Conservation (phyloP, 371 early-diverging fungal species). For the Dichotomocladium elegans region DNA sequence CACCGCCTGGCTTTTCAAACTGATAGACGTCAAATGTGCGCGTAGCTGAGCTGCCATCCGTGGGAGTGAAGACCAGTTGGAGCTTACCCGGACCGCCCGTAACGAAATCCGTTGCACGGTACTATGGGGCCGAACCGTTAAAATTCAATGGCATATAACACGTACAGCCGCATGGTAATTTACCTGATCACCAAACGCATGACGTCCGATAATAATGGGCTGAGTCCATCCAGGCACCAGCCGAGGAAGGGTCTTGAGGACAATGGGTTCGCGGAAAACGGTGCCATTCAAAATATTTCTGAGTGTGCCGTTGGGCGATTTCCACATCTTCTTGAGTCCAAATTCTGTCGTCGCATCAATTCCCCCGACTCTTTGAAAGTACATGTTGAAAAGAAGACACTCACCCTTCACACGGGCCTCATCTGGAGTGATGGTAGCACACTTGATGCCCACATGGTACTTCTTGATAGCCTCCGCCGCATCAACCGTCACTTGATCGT, state of each 20-base stretch:
- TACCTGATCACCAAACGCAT: constrained; percentile 96
- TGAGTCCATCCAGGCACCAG: constrained; percentile 93
- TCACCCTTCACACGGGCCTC: constrained; percentile 89
- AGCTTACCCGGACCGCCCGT: constrained; percentile 86
- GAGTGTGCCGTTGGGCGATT: constrained; percentile 95
- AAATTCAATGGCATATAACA: background rate
- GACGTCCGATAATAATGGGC: constrained; percentile 94
- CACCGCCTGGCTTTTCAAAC: constrained; percentile 78
- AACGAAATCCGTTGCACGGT: constrained; percentile 92
- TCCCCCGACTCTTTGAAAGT: too few relatives aligned
- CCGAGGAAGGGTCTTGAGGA: constrained; percentile 83
- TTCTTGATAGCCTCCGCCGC: constrained; percentile 95
- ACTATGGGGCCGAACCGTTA: constrained; percentile 43
- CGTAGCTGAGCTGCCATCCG: constrained; percentile 60
- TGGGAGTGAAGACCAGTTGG: constrained; percentile 84
- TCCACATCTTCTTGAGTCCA: constrained; percentile 93
- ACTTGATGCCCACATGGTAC: constrained; percentile 97
- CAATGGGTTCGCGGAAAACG: constrained; percentile 96
- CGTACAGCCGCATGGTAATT: background rate
- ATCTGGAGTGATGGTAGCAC: constrained; percentile 98
- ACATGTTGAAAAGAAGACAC: too few relatives aligned
- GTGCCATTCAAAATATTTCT: constrained; percentile 95
- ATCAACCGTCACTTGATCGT: constrained; percentile 93
- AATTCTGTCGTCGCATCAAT: constrained; percentile 61
- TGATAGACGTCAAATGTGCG: constrained; percentile 70